Evolutionary conservation across 208 protist species (phyloP), one percentile per base, ranked within the genome.

Genomic region (Trypanosomatidae sp.): DNA sequence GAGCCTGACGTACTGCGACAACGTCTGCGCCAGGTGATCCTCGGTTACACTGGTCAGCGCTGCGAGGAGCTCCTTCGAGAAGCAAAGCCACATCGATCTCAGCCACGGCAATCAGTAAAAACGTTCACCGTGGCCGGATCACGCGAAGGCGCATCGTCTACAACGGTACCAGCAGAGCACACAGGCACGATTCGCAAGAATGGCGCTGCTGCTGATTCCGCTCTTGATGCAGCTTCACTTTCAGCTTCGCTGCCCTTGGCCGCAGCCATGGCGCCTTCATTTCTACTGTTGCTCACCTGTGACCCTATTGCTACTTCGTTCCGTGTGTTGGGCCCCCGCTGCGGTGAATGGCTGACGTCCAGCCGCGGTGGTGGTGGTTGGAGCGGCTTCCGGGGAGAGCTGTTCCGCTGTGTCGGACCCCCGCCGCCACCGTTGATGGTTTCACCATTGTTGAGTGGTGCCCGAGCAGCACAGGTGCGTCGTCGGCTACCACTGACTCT

Each of bases 21-120:
- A 36, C 75, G 59, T 22, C 74, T 91, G 55, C 83, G 84, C 1
- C 71, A 81, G 55, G 47, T 82, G 13, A 62, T 88, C 15, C 66
- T 85, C 3, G 67, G 73, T 15, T 73, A 78, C n/a, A 52, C 77
- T 17, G 71, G 69, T 4, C 53, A 74, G 41, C 78, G 77, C 44
- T 88, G 83, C 72, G 74, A 76, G 43, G 81, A 82, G 43, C 77
- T 88, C 0, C 19, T 85, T 62, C 46, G 12, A 4, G 66, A 73
- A 69, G 59, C 67, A 41, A 68, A 72, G 72, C 71, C 69, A n/a
- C 33, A 62, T 22, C 46, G 36, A 52, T 9, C 3, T 62, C 19
- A 69, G 36, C 0, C 13, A 15, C 66, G 69, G 28, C 28, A 55
- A 49, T 9, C 30, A 5, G 64, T n/a, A 7, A 43, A n/a, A 6